Base-by-base conservation (phyloP, 1,284 basidiomycete genomes). In the Cutaneotrichosporon sp. region DNA sequence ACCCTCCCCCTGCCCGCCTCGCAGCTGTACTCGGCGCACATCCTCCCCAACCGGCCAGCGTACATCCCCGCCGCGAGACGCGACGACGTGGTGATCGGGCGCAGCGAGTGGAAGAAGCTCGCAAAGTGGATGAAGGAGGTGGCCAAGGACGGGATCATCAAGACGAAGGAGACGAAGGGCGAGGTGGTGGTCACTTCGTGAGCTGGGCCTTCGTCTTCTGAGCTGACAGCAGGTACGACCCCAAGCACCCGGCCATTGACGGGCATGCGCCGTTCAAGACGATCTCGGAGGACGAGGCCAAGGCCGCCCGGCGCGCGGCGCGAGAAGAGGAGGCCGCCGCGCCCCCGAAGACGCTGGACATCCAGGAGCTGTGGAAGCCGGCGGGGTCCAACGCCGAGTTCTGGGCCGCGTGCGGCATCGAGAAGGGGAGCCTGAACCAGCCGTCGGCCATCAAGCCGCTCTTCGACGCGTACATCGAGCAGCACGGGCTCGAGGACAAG, bases 331-430 rank as follows among this genome's bases (percentile, higher is more conserved):
- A 81, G 57, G 79, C 81, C 45, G 68, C 67, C 7, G 82, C 78
- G 43, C 82, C 79, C 14, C 81, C 81, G 16, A 58, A n/a, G 59
- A 54, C 3, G 45, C 42, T 80, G 18, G 64, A 63, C 5, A 77
- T 92, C 43, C 84, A 77, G 47, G 89, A 91, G 74, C 70, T 90
- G 20, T 92, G 87, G 88, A 91, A 89, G 69, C 89, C 91, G 3
- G 83, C 86, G 68, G 82, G 83, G 36, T 68, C 72, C 5, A 85
- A 82, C 5, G 74, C 85, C 1, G 78, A 75, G 2, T 83, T 92
- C 63, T 91, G 92, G 75, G 83, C 86, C 55, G 84, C 69, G 8
- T 72, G 73, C 76, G 54, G 84, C 82, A 58, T 86, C 81, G 66
- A 82, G 83, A 73, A 73, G 63, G 58, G 65, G 16, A 58, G 60